Evolutionary conservation across 805 yeast species (phyloP).

Genomic region (Wickerhamiella azyma): DNA sequence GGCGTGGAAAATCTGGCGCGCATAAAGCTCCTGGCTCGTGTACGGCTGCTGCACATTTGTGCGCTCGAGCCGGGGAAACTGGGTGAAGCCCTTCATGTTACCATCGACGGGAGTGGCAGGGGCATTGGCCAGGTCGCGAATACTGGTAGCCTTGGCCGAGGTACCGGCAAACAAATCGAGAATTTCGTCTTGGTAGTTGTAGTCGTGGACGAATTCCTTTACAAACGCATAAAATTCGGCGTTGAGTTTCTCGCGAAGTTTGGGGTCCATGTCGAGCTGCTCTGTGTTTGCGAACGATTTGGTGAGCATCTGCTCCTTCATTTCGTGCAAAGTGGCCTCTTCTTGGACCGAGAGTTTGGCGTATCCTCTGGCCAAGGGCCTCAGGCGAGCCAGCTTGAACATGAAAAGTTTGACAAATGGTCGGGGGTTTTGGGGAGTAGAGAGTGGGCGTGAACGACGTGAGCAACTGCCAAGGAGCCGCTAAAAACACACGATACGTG

Average conservation of each 20-base stretch:
- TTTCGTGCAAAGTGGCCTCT: conserved; percentile 5
- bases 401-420: background rate
- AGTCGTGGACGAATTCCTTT: conserved; percentile 20
- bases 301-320: conserved; percentile 12
- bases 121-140: conserved; percentile 5
- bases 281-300: conserved; percentile 15
- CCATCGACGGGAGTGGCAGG: conserved; percentile 9
- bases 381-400: background rate
- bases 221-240: conserved; percentile 20
- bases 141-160: conserved; percentile 11
- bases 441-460: background rate
- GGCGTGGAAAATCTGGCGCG: conserved; percentile 58
- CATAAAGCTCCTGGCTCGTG: conserved; percentile 59
- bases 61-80: conserved; percentile 51
- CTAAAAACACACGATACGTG: background rate
- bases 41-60: conserved; percentile 53
- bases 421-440: background rate
- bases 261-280: conserved; percentile 20
- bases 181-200: conserved; percentile 18
- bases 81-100: conserved; percentile 14
- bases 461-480: background rate
- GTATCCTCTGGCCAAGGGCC: background rate
- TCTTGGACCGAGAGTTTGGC: conserved; percentile 6
- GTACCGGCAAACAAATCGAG: conserved; percentile 15
- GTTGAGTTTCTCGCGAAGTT: conserved; percentile 21